A percentile compares a stretch with the other conserved stretches of the same genome.
These are phyloP conservation scores for Lavandula angustifolia DNA, from an alignment of 257 asterid genomes.

Conservation along the genomic window DNA sequence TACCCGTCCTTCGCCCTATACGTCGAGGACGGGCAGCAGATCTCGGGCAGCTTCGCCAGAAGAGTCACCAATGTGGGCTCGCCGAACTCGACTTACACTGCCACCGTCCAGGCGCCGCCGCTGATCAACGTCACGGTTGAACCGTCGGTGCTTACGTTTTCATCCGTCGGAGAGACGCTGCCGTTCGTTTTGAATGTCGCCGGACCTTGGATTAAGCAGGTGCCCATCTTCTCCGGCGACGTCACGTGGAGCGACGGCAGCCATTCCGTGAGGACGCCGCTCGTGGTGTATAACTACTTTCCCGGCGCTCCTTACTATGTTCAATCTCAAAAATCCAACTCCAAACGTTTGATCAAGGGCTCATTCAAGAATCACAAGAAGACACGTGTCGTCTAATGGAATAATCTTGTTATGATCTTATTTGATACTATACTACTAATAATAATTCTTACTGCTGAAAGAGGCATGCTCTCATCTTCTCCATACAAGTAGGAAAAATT, in stretches of 20 bases:
- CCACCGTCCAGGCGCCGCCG: constrained; percentile 27
- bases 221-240: constrained; percentile 50
- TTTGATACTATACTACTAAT: neutral
- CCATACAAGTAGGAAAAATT: no score
- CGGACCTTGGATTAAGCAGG: constrained; percentile 46
- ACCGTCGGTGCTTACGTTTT: constrained; percentile 46
- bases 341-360: neutral
- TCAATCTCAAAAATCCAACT: neutral
- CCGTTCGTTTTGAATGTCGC: constrained; percentile 43
- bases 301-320: constrained; percentile 37
- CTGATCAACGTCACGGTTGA: constrained; percentile 31
- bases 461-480: neutral
- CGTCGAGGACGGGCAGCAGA: constrained; percentile 41
- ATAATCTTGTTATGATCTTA: neutral
- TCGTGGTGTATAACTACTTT: constrained; percentile 42
- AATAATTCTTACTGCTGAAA: neutral
- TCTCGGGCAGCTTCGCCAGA: constrained; percentile 38
- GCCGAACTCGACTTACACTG: constrained; percentile 42
- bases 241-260: constrained; percentile 47
- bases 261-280: constrained; percentile 48
- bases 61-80: constrained; percentile 49
- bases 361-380: neutral
- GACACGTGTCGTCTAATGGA: neutral
- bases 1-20: constrained; percentile 52
- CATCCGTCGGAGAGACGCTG: constrained; percentile 43